These are phyloP conservation scores for Apostasia shenzhenica DNA, from an alignment of 106 monocot genomes.

Conservation along the genomic window DNA sequence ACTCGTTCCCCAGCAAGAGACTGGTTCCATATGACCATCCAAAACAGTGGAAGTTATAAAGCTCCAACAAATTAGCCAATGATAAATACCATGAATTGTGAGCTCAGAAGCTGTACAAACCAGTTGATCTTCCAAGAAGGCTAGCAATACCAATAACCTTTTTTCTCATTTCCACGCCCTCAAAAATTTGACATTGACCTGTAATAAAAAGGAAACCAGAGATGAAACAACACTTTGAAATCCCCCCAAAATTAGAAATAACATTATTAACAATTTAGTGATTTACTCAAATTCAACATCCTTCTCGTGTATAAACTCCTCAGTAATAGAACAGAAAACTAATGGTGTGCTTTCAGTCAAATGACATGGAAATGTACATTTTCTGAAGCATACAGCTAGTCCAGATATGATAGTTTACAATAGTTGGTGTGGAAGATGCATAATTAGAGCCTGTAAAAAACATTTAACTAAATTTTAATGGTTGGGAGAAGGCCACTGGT, in stretches of 20 bases:
- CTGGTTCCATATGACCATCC: neutral
- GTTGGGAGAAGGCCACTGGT: too few species aligned
- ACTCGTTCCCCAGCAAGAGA: neutral
- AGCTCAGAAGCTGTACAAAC: slow-evolving; percentile 38
- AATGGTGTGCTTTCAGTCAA: too few species aligned
- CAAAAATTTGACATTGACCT: slow-evolving; percentile 61
- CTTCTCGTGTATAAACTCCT: too few species aligned
- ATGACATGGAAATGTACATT: neutral
- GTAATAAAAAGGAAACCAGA: slow-evolving; percentile 4
- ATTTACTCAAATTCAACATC: too few species aligned
- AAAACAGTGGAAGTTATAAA: neutral
- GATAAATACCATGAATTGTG: neutral
- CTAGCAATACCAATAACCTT: slow-evolving; percentile 51
- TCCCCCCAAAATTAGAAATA: neutral
- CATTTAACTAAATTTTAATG: too few species aligned
- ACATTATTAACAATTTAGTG: neutral
- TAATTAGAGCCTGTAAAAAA: too few species aligned
- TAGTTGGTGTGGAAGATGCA: too few species aligned
- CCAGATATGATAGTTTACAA: too few species aligned
- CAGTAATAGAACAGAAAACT: too few species aligned
- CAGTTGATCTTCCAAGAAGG: slow-evolving; percentile 61
- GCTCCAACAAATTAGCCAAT: neutral
- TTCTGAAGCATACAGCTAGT: neutral
- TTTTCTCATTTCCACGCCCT: slow-evolving; percentile 23
- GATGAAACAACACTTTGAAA: neutral